Percentiles rank a stretch among this genome's conserved stretches.
phyloP scores from a whole-genome alignment of 257 asterid genomes.

The Gentiana macrophylla region DNA sequence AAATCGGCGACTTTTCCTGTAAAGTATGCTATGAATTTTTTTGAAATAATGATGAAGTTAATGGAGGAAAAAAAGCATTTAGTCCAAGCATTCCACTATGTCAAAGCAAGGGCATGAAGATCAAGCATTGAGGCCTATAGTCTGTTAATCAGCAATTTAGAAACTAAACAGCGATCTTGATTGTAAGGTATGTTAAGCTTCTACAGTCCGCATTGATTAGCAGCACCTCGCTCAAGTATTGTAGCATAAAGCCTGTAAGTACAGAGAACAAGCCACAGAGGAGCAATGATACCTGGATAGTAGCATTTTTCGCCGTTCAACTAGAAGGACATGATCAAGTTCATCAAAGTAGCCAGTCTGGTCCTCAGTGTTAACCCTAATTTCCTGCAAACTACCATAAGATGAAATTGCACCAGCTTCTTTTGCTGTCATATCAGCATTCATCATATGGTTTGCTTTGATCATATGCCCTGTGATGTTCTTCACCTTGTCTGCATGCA shows the following conservation, averaged over 20 bases:
- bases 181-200: too few species aligned
- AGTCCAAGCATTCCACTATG: too few species aligned
- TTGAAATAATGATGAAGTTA: not conserved
- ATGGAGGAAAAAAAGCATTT: too few species aligned
- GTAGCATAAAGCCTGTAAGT: too few species aligned
- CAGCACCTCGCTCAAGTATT: too few species aligned
- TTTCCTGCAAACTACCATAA: conserved; percentile 14
- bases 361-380: conserved; percentile 22
- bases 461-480: not conserved
- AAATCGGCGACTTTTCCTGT: too few species aligned
- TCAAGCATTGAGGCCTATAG: too few species aligned
- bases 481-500: conserved; percentile 19
- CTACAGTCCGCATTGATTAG: too few species aligned
- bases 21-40: not conserved
- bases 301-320: conserved; percentile 47
- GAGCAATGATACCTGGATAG: conserved; percentile 37
- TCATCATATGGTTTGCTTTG: conserved; percentile 3
- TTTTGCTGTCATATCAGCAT: conserved; percentile 13
- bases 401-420: conserved; percentile 15
- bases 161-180: too few species aligned
- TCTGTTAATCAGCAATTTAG: too few species aligned
- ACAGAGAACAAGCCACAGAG: conserved; percentile 5
- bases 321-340: conserved; percentile 46
- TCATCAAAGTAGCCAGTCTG: conserved; percentile 32
- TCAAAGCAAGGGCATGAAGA: too few species aligned